Base-by-base conservation (phyloP, 495 filamentous ascomycete genomes). In the Penicillium taxi region DNA sequence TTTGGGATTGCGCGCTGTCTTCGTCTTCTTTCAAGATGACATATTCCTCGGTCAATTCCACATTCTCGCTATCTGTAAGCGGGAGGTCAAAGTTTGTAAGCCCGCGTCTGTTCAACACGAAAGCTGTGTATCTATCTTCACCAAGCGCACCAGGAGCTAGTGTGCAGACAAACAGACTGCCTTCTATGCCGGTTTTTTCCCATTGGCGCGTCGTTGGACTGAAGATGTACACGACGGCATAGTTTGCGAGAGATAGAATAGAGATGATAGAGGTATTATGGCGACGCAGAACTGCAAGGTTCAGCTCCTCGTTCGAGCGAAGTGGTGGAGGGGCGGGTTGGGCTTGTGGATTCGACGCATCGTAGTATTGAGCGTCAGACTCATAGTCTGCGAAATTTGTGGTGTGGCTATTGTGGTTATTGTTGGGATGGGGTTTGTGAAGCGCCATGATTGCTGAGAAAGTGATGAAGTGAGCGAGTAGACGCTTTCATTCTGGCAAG, bases 171-270 rank as follows among this genome's bases (percentile, higher is more conserved):
- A 94, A 95, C 27, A 94, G 66, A 2, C 81, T 81, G 29, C 88
- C 88, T 58, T 93, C 86, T 11, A 84, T 65, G 24, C 74, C 78
- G 26, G 66, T 67, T 56, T 86, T 90, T 48, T 90, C 80, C 88
- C 88, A 95, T 38, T 67, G 59, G 32, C 70, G 55, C 3, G 72
- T 59, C 3, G 66, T 58, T 14, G 74, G 69, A 25, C 64, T 70
- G 63, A 90, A 90, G 47, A 67, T 65, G 66, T 94, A 95, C 35
- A 94, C 70, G 6, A 86, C 81, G 28, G 78, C 78, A 54, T 84
- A 87, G 17, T 81, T 78, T 13, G 85, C 84, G 42, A 88, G 80
- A 33, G 77, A 78, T 32, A 84, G 61, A 47, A 95, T 81, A 26
- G 66, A 64, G 27, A 58, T 66, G 42, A 90, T 73, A 41, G 62